phyloP scores from a whole-genome alignment of 768 basidiomycete genomes.

The Cubamyces lactineus region DNA sequence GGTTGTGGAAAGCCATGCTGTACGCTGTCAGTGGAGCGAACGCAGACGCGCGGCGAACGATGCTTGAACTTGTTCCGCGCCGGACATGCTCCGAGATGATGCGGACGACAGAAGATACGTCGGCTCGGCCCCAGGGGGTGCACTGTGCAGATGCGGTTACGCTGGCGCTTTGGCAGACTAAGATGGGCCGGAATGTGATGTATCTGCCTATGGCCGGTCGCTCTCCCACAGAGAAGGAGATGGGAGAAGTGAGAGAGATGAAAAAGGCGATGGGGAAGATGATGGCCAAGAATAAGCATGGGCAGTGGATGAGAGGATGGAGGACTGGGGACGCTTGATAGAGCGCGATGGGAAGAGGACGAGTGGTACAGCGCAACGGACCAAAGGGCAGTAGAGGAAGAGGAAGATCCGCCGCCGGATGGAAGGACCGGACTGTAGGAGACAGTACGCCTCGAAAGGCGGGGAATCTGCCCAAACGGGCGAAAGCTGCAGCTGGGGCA shows the following conservation, averaged over 20 bases:
- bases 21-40: too few relatives aligned
- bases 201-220: background rate
- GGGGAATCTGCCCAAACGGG: too few relatives aligned
- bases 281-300: background rate
- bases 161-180: background rate
- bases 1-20: too few relatives aligned
- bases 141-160: too few relatives aligned
- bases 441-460: too few relatives aligned
- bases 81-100: too few relatives aligned
- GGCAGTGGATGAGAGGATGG: background rate
- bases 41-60: background rate
- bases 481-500: too few relatives aligned
- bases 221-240: background rate
- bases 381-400: background rate
- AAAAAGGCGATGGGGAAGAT: background rate
- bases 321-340: background rate
- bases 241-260: background rate
- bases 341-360: too few relatives aligned
- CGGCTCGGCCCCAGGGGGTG: too few relatives aligned
- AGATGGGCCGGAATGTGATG: slow-evolving; percentile 3
- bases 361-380: too few relatives aligned
- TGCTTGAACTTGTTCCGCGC: background rate
- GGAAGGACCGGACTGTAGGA: background rate
- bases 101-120: too few relatives aligned
- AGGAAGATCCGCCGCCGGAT: background rate